Evolutionary conservation across 106 monocot genomes (phyloP).

Genomic region (Posidonia australis): DNA sequence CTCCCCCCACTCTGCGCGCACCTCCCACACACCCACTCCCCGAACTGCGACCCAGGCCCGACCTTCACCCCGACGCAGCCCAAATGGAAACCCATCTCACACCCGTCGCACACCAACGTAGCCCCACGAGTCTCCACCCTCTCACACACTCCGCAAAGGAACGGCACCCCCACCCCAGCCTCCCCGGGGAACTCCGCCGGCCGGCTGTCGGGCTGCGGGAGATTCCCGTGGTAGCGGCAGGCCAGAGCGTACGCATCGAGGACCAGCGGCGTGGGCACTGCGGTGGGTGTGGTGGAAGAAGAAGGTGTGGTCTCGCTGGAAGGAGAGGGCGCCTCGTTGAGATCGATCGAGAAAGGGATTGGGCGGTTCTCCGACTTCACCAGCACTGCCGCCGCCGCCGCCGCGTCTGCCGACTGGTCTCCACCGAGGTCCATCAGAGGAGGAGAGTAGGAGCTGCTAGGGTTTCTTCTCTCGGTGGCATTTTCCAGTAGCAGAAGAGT

Average conservation of each 20-base stretch:
- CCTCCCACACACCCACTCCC: constrained; percentile 70
- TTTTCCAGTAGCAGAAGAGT: neutral
- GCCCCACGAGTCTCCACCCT: constrained; percentile 36
- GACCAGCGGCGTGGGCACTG: neutral
- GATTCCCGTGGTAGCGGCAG: constrained; percentile 16
- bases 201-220: neutral
- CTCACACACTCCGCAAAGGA: constrained; percentile 48
- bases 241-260: constrained; percentile 42
- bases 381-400: neutral
- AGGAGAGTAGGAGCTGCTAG: neutral
- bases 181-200: constrained; percentile 70
- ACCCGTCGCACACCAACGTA: constrained; percentile 86
- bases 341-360: constrained; percentile 23
- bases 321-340: constrained; percentile 24
- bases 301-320: constrained; percentile 1
- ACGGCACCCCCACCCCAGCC: constrained; percentile 37
- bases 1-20: constrained; percentile 37
- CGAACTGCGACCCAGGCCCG: constrained; percentile 8
- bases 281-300: neutral
- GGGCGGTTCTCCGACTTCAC: constrained; percentile 3
- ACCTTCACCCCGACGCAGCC: constrained; percentile 32
- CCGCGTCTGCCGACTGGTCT: neutral
- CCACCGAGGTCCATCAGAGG: constrained; percentile 8
- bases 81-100: constrained; percentile 89
- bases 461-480: constrained; percentile 1